Percentiles rank a stretch among this genome's conserved stretches.
phyloP scores from a whole-genome alignment of 2,329 filamentous ascomycete species.

The Raffaelea ambrosiae region DNA sequence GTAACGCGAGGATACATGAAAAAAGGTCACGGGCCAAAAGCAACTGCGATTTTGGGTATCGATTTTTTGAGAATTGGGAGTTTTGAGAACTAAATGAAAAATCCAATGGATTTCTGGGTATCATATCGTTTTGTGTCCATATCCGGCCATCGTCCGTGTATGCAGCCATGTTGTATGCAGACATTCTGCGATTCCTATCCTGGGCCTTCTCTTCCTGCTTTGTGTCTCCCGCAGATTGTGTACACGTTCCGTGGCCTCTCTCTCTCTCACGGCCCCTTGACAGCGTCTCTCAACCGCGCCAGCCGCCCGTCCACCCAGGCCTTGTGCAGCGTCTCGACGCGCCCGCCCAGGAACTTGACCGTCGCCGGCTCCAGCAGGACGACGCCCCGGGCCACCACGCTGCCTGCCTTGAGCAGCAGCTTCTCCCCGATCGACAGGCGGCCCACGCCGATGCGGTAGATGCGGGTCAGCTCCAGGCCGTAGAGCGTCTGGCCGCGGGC shows the following conservation, averaged over 20 bases:
- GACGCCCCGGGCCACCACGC: slow-evolving; percentile 63
- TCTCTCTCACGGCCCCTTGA: slow-evolving; percentile 25
- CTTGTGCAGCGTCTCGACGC: slow-evolving; percentile 72
- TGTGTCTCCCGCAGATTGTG: too few species aligned
- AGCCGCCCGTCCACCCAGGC: slow-evolving; percentile 68
- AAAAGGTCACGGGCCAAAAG: too few species aligned
- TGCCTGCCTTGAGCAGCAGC: slow-evolving; percentile 58
- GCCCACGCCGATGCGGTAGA: slow-evolving; percentile 57
- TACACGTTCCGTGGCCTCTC: not conserved
- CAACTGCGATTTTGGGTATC: too few species aligned
- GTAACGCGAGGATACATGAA: too few species aligned
- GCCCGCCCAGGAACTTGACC: slow-evolving; percentile 74
- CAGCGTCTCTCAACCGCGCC: slow-evolving; percentile 54
- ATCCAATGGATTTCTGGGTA: too few species aligned
- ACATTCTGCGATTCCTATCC: too few species aligned
- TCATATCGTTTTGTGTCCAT: too few species aligned
- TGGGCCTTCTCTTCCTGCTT: not conserved
- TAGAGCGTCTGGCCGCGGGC: slow-evolving; percentile 58
- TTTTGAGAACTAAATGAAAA: too few species aligned
- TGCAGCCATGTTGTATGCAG: too few species aligned
- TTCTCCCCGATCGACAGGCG: slow-evolving; percentile 73
- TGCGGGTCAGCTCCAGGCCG: slow-evolving; percentile 60
- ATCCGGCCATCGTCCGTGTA: too few species aligned
- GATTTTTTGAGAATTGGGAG: too few species aligned
- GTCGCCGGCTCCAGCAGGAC: slow-evolving; percentile 65